Evolutionary conservation across 2,329 filamentous ascomycete species (phyloP), one percentile per base, ranked within the genome.

Genomic region (Fusarium pilosicola): DNA sequence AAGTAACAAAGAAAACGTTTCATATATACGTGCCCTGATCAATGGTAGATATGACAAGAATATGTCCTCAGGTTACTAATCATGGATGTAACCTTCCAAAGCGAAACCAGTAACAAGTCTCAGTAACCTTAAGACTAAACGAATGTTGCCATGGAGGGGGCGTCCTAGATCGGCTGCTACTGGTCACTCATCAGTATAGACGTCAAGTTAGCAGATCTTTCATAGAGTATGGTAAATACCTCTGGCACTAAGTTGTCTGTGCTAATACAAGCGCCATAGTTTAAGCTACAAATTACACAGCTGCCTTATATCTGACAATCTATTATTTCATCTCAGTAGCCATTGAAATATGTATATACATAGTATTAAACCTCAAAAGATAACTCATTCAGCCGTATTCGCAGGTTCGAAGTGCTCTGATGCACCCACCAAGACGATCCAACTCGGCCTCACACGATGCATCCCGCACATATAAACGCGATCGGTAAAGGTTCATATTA

Each of bases 401-500:
- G 7, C 7, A 7, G 42, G n/a, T 44, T 24, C 2, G 12, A 44
- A 18, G 2, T 8, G 11, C 42, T 8, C n/a, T 24, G 0, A 12
- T 24, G 9, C 32, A 34, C 7, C 32, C 15, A 3, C 32, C 0
- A 34, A 15, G 14, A 8, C 32, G 32, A 34, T 17, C 1, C n/a
- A 44, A 24, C 10, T 18, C n/a, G 12, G 15, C 15, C 8, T 5
- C 6, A 17, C n/a, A 3, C 11, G 13, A 30, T 8, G 20, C 9
- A 14, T 22, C 6, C 6, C 5, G 4, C 14, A 22, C 5, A 45
- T 48, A 28, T 28, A 0, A 48, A 22, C 9, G 12, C 15, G 13
- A 8, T 20, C 6, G 9, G 1, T 11, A 11, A 15, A 28, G 18
- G 18, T 1, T 3, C 13, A 15, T 46, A 1, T 22, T 15, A 5